Evolutionary conservation across 495 filamentous ascomycete genomes (phyloP).

Genomic region (Cercophora scortea): DNA sequence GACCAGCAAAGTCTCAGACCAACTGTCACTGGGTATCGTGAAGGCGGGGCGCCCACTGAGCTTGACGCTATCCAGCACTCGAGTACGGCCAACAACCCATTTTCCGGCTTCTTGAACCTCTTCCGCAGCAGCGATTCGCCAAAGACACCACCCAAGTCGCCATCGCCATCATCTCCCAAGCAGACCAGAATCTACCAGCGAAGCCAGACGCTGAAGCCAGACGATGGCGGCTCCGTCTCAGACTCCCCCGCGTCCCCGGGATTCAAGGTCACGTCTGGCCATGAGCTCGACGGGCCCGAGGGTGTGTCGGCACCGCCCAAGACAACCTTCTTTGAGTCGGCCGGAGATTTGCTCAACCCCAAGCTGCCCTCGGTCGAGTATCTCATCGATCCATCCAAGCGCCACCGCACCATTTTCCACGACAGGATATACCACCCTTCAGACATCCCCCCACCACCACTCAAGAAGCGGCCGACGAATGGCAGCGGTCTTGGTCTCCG

Average conservation of each 20-base stretch:
- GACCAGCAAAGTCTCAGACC: constrained; percentile 39
- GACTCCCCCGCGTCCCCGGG: constrained; percentile 19
- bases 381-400: constrained; percentile 69
- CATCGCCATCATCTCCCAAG: constrained; percentile 34
- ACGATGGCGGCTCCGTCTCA: constrained; percentile 21
- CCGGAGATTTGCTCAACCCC: constrained; percentile 84
- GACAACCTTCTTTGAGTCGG: constrained; percentile 91
- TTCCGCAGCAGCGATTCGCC: constrained; percentile 37
- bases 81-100: constrained; percentile 31
- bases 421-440: constrained; percentile 89
- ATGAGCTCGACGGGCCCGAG: constrained; percentile 34
- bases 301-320: constrained; percentile 64
- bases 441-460: constrained; percentile 79
- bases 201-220: constrained; percentile 58
- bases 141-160: constrained; percentile 14
- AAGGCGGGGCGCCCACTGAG: constrained; percentile 6
- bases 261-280: constrained; percentile 34
- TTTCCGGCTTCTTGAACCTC: constrained; percentile 58
- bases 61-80: constrained; percentile 17
- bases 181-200: constrained; percentile 67
- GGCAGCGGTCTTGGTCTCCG: constrained; percentile 26
- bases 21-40: constrained; percentile 13
- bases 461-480: constrained; percentile 46
- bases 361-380: constrained; percentile 75
- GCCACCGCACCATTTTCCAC: constrained; percentile 93